Evolutionary conservation across 2,329 filamentous ascomycete genomes (phyloP).

Genomic region (Verticillium isaacii): DNA sequence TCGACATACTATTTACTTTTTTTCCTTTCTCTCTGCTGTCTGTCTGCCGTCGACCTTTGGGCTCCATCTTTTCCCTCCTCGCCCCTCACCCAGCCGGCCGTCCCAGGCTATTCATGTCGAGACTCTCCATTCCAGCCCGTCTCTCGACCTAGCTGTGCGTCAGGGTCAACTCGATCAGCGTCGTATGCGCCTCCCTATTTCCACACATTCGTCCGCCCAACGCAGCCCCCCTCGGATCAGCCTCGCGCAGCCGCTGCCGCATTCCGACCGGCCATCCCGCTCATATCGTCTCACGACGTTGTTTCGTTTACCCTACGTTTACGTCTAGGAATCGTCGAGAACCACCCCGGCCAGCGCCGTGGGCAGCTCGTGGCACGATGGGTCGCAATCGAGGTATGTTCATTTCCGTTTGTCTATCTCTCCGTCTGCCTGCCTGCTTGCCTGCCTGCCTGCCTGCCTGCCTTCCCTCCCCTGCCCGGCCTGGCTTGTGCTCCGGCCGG

Average conservation of each 20-base stretch:
- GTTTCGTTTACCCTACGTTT: not conserved
- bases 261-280: not conserved
- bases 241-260: constrained; percentile 15
- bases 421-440: not conserved
- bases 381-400: constrained; percentile 51
- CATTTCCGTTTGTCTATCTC: not conserved
- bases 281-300: not conserved
- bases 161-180: not conserved
- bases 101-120: not conserved
- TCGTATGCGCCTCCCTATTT: not conserved
- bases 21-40: not conserved
- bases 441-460: not conserved
- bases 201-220: constrained; percentile 4
- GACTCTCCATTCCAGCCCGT: not conserved
- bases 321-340: not conserved
- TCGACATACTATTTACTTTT: not conserved
- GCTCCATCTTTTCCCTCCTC: not conserved
- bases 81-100: not conserved
- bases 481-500: not conserved
- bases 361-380: constrained; percentile 30
- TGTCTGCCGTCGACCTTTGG: not conserved
- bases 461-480: not conserved
- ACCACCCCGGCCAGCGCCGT: not conserved
- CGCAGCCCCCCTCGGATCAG: constrained; percentile 20
- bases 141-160: not conserved